phyloP scores from a whole-genome alignment of 2,329 filamentous ascomycete genomes.

The Uncinocarpus reesii region DNA sequence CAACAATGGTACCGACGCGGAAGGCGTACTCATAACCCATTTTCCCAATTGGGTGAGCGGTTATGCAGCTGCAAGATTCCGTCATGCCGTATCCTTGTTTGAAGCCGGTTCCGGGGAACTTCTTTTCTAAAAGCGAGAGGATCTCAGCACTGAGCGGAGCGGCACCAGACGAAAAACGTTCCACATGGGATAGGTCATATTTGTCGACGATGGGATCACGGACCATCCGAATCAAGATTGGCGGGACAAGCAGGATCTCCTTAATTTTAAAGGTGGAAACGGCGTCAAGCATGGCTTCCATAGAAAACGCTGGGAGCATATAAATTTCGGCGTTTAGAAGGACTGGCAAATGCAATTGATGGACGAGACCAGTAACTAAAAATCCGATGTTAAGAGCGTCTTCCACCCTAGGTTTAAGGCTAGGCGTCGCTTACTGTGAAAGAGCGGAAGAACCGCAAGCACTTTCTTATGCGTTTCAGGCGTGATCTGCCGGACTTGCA shows the following conservation, averaged over 20 bases:
- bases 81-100: constrained; percentile 77
- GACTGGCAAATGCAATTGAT: constrained; percentile 53
- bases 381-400: not conserved
- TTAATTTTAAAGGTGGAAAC: constrained; percentile 44
- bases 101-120: constrained; percentile 57
- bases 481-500: constrained; percentile 49
- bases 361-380: constrained; percentile 49
- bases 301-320: constrained; percentile 55
- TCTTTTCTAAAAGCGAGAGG: constrained; percentile 60
- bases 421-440: constrained; percentile 39
- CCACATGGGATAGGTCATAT: constrained; percentile 68
- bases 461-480: constrained; percentile 41
- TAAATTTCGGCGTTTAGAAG: constrained; percentile 55
- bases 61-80: constrained; percentile 60
- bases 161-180: constrained; percentile 78
- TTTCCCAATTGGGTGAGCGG: constrained; percentile 61
- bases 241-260: constrained; percentile 61
- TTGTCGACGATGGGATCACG: constrained; percentile 69
- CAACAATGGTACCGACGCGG: constrained; percentile 64
- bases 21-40: constrained; percentile 70
- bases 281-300: constrained; percentile 47
- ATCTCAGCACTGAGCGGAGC: constrained; percentile 67
- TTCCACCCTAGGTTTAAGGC: not conserved
- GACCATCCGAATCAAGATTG: constrained; percentile 66
- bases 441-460: constrained; percentile 51